Conservation (phyloP, 164 flowering plant species). For the Nymphaea colorata region DNA sequence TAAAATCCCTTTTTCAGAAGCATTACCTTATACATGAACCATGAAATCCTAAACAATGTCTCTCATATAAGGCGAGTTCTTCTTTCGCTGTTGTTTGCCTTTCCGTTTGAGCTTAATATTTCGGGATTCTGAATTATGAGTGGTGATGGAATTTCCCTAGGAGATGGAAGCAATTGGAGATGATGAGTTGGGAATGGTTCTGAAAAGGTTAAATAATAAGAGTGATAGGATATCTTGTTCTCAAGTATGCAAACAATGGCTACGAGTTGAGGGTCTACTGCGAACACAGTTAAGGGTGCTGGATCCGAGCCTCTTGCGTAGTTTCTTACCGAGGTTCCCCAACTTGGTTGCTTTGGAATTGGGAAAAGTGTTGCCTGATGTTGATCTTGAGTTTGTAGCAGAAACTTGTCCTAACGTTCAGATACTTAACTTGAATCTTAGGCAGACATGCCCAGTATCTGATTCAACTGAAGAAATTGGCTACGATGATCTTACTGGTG, state of each 20-base stretch:
- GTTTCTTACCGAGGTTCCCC: conserved; percentile 21
- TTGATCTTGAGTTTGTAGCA: conserved; percentile 10
- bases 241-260: conserved; percentile 22
- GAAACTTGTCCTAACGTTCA: conserved; percentile 7
- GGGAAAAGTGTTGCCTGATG: conserved; percentile 5
- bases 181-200: conserved; percentile 16
- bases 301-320: conserved; percentile 10
- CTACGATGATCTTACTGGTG: conserved; percentile 4
- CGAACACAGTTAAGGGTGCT: conserved; percentile 9
- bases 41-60: too few relatives aligned
- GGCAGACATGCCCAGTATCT: background rate
- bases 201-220: conserved; percentile 2
- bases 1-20: too few relatives aligned
- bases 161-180: conserved; percentile 14
- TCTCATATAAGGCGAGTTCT: too few relatives aligned
- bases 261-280: conserved; percentile 17
- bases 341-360: conserved; percentile 10
- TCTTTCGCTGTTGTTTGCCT: too few relatives aligned
- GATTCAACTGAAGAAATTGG: conserved; percentile 4
- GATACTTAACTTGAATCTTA: conserved; percentile 2
- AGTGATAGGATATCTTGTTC: conserved; percentile 15
- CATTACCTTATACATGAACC: too few relatives aligned
- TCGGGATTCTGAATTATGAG: too few relatives aligned
- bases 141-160: too few relatives aligned
- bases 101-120: too few relatives aligned